Percentiles rank a stretch among this genome's conserved stretches.
Conservation (phyloP, 495 filamentous ascomycete genomes). For the Rusavskia elegans region DNA sequence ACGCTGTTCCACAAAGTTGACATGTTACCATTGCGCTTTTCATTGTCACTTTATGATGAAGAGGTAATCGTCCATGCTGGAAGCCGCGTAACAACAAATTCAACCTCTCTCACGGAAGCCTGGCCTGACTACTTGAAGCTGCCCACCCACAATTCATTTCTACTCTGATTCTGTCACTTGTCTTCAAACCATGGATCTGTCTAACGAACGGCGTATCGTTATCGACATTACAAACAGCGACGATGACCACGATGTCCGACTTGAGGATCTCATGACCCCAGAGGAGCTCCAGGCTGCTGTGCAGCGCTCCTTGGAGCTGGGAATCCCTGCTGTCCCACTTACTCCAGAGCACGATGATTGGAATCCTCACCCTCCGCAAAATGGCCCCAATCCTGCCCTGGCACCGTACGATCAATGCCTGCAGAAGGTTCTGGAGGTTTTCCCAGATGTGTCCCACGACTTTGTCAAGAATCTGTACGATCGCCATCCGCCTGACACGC, state of each 20-base stretch:
- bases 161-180: too few species aligned
- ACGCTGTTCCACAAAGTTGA: too few species aligned
- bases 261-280: background rate
- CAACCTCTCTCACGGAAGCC: too few species aligned
- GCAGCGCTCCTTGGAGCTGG: background rate
- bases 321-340: background rate
- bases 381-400: background rate
- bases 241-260: background rate
- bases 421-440: constrained; percentile 27
- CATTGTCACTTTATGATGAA: too few species aligned
- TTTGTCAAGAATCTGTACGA: constrained; percentile 25
- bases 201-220: background rate
- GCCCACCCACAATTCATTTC: too few species aligned
- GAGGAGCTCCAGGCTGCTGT: background rate
- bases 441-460: constrained; percentile 32
- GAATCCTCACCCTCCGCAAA: background rate
- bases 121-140: too few species aligned
- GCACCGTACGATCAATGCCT: constrained; percentile 19
- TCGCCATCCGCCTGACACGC: background rate
- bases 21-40: too few species aligned
- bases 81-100: too few species aligned
- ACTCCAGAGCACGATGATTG: background rate
- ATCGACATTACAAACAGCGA: constrained; percentile 10
- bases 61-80: too few species aligned
- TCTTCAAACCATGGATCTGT: background rate